Percentiles rank a stretch among this genome's conserved stretches.
These are phyloP conservation scores for Saturnispora gosingensis DNA, from an alignment of 805 yeast species.

Conservation along the genomic window DNA sequence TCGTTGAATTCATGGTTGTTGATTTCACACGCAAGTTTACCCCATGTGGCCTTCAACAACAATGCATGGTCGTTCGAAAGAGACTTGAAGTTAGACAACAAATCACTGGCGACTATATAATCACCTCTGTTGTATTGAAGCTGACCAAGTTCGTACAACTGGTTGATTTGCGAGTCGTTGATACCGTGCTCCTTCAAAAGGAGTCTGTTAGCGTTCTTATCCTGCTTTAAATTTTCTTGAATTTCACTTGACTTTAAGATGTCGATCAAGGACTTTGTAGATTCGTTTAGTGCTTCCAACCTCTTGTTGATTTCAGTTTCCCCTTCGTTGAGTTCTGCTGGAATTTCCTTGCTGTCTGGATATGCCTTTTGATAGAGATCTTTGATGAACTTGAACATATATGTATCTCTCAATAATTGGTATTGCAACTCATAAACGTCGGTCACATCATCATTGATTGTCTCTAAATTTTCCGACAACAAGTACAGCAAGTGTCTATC, in stretches of 20 bases:
- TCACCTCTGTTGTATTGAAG: conserved; percentile 57
- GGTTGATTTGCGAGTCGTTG: conserved; percentile 39
- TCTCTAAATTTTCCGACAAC: conserved; percentile 16
- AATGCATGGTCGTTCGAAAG: conserved; percentile 43
- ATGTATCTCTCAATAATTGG: conserved; percentile 47
- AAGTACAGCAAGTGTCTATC: conserved; percentile 52
- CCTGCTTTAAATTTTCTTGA: conserved; percentile 43
- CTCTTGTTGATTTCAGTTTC: conserved; percentile 33
- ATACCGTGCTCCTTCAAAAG: conserved; percentile 37
- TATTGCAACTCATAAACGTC: conserved; percentile 39
- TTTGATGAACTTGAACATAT: conserved; percentile 43
- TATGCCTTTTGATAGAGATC: conserved; percentile 35
- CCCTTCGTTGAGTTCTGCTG: conserved; percentile 33
- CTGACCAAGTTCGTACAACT: conserved; percentile 49
- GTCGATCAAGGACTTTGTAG: conserved; percentile 37
- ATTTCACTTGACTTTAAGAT: conserved; percentile 41
- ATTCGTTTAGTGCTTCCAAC: conserved; percentile 30
- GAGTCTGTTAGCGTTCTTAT: conserved; percentile 43
- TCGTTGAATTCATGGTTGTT: conserved; percentile 42
- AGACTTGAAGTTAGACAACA: conserved; percentile 47
- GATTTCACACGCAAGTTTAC: conserved; percentile 54
- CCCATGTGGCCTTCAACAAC: conserved; percentile 56
- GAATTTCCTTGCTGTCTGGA: conserved; percentile 29
- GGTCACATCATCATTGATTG: conserved; percentile 25
- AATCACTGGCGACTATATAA: conserved; percentile 49